A percentile compares a stretch with the other conserved stretches of the same genome.
phyloP scores from a whole-genome alignment of 805 yeast species.

The Peterozyma xylosa region DNA sequence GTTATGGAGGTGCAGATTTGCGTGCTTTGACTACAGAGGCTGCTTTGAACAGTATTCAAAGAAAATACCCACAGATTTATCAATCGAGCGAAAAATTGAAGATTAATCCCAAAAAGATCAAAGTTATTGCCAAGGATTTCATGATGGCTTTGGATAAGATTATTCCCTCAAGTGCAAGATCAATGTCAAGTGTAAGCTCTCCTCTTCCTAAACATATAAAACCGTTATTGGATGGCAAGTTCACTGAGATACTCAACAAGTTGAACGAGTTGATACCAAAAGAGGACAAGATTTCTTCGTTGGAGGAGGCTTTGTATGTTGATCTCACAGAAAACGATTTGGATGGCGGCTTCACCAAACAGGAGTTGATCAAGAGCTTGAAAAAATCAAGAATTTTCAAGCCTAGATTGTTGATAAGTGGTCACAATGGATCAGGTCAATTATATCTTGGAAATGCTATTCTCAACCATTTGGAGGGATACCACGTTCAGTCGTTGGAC shows the following conservation, averaged over 20 bases:
- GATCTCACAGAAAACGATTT: slow-evolving; percentile 47
- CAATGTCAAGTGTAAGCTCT: slow-evolving; percentile 62
- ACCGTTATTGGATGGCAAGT: slow-evolving; percentile 52
- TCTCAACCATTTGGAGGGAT: slow-evolving; percentile 78
- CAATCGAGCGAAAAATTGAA: slow-evolving; percentile 61
- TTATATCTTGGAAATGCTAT: slow-evolving; percentile 78
- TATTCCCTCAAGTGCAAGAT: slow-evolving; percentile 87
- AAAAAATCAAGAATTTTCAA: slow-evolving; percentile 55
- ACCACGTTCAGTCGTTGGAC: slow-evolving; percentile 81
- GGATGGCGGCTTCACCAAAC: slow-evolving; percentile 64
- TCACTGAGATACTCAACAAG: slow-evolving; percentile 35
- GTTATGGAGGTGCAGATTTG: slow-evolving; percentile 97
- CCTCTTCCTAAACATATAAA: slow-evolving; percentile 72
- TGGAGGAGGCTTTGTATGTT: slow-evolving; percentile 64
- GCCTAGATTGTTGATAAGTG: slow-evolving; percentile 74
- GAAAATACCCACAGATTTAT: slow-evolving; percentile 91
- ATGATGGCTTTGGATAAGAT: slow-evolving; percentile 79
- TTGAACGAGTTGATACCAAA: slow-evolving; percentile 59
- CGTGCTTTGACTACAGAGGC: slow-evolving; percentile 94
- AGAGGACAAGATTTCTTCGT: slow-evolving; percentile 40
- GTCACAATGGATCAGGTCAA: slow-evolving; percentile 79
- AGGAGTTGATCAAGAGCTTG: slow-evolving; percentile 43
- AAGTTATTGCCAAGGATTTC: slow-evolving; percentile 77
- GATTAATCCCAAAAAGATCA: slow-evolving; percentile 65
- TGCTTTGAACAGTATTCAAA: slow-evolving; percentile 84